Conservation (phyloP, 192 early-diverging fungal genomes). For the Coemansia sp. region DNA sequence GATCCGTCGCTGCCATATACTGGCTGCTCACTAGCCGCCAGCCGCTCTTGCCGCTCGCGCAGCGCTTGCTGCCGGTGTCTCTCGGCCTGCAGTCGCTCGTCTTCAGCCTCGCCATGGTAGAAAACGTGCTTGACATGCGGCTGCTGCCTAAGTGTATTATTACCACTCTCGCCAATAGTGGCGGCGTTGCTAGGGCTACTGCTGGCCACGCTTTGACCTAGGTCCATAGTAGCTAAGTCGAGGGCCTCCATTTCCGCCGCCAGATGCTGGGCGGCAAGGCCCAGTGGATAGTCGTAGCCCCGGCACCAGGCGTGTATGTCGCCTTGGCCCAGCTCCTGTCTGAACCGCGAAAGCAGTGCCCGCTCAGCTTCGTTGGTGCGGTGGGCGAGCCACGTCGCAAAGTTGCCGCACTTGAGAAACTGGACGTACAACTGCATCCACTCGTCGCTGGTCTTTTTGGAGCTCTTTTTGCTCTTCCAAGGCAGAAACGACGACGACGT, state of each 20-base stretch:
- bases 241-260: conserved; percentile 52
- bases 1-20: conserved; percentile 56
- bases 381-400: conserved; percentile 92
- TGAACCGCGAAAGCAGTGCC: conserved; percentile 76
- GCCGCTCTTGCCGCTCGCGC: conserved; percentile 45
- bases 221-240: conserved; percentile 54
- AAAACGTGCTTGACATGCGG: conserved; percentile 52
- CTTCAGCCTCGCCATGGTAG: conserved; percentile 53
- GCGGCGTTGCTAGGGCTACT: neutral
- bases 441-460: conserved; percentile 67
- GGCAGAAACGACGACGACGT: conserved; percentile 22
- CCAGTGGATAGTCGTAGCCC: conserved; percentile 52
- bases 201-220: conserved; percentile 30
- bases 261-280: conserved; percentile 39
- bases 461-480: conserved; percentile 42
- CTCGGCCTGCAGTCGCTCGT: conserved; percentile 50
- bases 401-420: conserved; percentile 93
- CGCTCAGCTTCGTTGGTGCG: conserved; percentile 80
- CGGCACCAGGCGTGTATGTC: conserved; percentile 58
- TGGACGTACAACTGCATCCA: conserved; percentile 74
- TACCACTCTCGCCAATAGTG: neutral
- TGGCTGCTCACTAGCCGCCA: conserved; percentile 39
- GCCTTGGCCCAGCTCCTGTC: conserved; percentile 68
- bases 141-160: conserved; percentile 14
- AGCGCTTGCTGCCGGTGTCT: conserved; percentile 37